These are phyloP conservation scores for Fusarium multiceps DNA, from an alignment of 2,329 filamentous ascomycete genomes.

Conservation along the genomic window DNA sequence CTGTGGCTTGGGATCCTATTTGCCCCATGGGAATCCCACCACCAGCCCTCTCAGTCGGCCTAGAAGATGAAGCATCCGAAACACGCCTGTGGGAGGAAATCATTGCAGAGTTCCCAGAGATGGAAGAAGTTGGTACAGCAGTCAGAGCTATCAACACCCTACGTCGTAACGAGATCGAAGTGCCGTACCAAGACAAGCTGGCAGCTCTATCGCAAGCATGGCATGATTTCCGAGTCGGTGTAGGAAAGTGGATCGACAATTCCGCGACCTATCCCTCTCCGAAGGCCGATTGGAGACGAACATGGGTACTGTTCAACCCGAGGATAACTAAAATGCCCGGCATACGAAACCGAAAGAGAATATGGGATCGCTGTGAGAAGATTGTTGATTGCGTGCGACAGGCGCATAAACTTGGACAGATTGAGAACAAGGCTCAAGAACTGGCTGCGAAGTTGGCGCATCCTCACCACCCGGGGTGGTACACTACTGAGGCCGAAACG, in stretches of 20 bases:
- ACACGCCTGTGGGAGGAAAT: background rate
- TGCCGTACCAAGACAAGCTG: background rate
- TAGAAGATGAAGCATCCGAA: background rate
- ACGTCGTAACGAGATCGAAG: background rate
- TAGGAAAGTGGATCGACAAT: background rate
- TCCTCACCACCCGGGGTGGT: background rate
- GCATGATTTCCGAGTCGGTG: background rate
- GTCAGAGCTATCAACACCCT: background rate
- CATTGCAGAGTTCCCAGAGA: background rate
- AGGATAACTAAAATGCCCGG: background rate
- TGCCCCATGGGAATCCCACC: background rate
- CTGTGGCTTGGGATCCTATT: background rate
- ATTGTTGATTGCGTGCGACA: background rate
- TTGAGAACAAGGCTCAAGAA: background rate
- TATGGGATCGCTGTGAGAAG: background rate
- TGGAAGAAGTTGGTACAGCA: accelerated
- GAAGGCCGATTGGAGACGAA: background rate
- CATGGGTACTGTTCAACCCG: background rate
- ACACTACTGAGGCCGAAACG: background rate
- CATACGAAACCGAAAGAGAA: background rate
- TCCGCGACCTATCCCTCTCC: accelerated
- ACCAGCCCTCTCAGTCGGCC: background rate
- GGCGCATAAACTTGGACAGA: background rate
- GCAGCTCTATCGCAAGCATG: accelerated
- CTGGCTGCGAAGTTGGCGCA: background rate